Evolutionary conservation across 257 asterid species (phyloP).

Genomic region (Forsythia viridissima): DNA sequence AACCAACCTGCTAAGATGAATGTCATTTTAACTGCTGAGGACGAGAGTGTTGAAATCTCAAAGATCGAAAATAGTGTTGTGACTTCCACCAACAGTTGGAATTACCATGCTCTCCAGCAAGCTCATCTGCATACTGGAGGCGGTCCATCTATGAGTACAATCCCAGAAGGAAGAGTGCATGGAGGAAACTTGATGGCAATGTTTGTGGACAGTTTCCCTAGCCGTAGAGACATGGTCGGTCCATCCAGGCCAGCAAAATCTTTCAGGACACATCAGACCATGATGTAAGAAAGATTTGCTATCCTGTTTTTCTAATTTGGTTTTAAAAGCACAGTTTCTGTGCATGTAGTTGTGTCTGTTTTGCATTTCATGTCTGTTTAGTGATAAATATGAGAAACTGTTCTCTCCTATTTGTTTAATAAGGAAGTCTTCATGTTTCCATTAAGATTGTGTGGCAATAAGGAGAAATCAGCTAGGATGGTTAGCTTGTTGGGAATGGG

Average conservation of each 20-base stretch:
- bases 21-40: constrained; percentile 17
- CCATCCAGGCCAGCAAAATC: constrained; percentile 29
- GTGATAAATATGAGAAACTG: constrained; percentile 7
- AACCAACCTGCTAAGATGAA: constrained; percentile 31
- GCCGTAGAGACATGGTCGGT: constrained; percentile 10
- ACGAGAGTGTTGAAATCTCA: constrained; percentile 25
- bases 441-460: constrained; percentile 24
- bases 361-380: not conserved
- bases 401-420: not conserved
- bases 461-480: constrained; percentile 20
- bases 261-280: constrained; percentile 23
- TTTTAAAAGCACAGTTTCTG: not conserved
- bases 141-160: constrained; percentile 11
- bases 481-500: constrained; percentile 20
- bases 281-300: constrained; percentile 25
- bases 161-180: constrained; percentile 54
- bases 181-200: constrained; percentile 50
- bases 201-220: constrained; percentile 25
- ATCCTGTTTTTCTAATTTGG: not conserved
- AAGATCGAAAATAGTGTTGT: constrained; percentile 21
- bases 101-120: constrained; percentile 14
- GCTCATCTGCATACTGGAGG: constrained; percentile 13
- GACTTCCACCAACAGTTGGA: constrained; percentile 23
- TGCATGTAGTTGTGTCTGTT: not conserved
- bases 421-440: not conserved